Conservation (phyloP, 208 protist genomes). For the Trypanosoma platydactyli region DNA sequence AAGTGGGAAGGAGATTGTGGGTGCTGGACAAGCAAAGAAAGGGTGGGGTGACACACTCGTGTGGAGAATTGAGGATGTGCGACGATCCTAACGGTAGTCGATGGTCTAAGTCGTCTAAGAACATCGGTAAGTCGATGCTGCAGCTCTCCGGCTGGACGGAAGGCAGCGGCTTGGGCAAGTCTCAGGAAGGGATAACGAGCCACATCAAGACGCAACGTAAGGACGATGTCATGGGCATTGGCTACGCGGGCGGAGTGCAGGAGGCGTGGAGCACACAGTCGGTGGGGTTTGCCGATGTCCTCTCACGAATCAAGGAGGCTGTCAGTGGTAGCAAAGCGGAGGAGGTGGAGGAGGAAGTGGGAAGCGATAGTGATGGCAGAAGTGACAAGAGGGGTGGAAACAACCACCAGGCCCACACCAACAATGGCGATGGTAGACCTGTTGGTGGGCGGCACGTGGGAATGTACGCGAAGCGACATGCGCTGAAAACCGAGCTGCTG, state of each 20-base stretch:
- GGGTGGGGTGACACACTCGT: too few species aligned
- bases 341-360: slow-evolving; percentile 27
- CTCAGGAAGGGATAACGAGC: slow-evolving; percentile 71
- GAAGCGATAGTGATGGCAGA: slow-evolving; percentile 13
- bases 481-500: slow-evolving; percentile 83
- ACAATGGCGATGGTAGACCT: slow-evolving; percentile 12
- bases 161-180: slow-evolving; percentile 85
- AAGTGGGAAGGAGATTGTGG: too few species aligned
- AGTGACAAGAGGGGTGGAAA: slow-evolving; percentile 11
- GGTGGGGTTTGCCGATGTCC: slow-evolving; percentile 85
- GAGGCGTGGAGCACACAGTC: slow-evolving; percentile 88
- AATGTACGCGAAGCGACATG: slow-evolving; percentile 88
- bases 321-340: slow-evolving; percentile 36
- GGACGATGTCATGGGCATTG: slow-evolving; percentile 85
- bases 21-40: too few species aligned
- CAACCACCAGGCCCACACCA: neutral
- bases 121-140: slow-evolving; percentile 85
- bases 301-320: slow-evolving; percentile 61
- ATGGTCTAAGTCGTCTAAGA: slow-evolving; percentile 78
- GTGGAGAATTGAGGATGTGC: slow-evolving; percentile 39
- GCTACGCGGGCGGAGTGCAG: slow-evolving; percentile 79
- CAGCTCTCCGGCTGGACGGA: slow-evolving; percentile 92
- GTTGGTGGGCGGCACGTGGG: slow-evolving; percentile 58
- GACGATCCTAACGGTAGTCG: slow-evolving; percentile 81
- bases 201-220: slow-evolving; percentile 91